phyloP scores from a whole-genome alignment of 371 early-diverging fungal species.

The Mucor velutinosus region DNA sequence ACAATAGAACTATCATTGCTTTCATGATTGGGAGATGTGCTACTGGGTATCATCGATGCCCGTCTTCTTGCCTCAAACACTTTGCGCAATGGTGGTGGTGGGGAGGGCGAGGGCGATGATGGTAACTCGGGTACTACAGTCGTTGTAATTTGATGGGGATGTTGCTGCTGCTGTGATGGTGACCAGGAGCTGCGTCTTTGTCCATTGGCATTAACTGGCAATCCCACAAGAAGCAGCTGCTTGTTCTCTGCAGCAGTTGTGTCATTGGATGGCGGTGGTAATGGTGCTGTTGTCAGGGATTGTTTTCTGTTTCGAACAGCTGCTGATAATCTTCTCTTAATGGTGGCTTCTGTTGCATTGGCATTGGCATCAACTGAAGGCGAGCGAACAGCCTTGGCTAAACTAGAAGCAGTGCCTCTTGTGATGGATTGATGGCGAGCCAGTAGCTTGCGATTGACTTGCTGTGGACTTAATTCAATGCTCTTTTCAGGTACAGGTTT shows the following conservation, averaged over 20 bases:
- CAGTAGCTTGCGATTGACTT: background rate
- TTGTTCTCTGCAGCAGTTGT: background rate
- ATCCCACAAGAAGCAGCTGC: background rate
- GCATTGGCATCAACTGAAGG: background rate
- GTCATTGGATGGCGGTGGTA: background rate
- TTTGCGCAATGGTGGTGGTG: background rate
- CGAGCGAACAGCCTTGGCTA: conserved; percentile 18
- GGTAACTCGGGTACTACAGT: background rate
- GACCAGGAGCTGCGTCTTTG: conserved; percentile 18
- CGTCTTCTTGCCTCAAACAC: conserved; percentile 1
- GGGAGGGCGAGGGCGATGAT: background rate
- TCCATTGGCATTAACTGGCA: background rate
- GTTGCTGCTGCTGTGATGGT: background rate
- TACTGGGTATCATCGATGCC: background rate
- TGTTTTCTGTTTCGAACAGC: background rate
- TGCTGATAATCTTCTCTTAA: background rate
- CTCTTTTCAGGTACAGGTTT: conserved; percentile 2
- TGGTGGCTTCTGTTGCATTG: background rate
- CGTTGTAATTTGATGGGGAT: background rate
- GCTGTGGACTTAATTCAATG: background rate
- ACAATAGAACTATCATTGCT: conserved; percentile 5
- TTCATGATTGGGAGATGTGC: background rate
- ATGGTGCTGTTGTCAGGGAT: conserved; percentile 4
- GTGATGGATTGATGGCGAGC: conserved; percentile 15
- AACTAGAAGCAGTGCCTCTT: conserved; percentile 27